Conservation (phyloP, 1,284 basidiomycete genomes). For the Trametes hirsuta region DNA sequence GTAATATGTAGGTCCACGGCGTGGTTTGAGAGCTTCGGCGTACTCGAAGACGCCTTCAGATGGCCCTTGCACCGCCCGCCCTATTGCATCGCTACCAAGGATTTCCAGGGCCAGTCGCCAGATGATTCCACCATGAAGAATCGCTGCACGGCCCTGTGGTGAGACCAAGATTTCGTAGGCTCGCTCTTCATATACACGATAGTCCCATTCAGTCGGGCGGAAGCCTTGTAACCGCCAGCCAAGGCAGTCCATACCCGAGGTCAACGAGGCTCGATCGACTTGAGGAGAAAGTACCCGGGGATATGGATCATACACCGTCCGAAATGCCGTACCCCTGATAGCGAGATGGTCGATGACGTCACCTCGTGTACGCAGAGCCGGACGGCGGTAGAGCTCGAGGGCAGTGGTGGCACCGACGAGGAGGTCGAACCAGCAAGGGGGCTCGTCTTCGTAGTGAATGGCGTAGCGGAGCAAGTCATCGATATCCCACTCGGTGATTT, state of each 20-base stretch:
- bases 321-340: conserved; percentile 1
- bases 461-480: too few species aligned
- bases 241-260: too few species aligned
- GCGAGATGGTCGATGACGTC: neutral
- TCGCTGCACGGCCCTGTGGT: conserved; percentile 3
- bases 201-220: neutral
- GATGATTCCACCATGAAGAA: conserved; percentile 6
- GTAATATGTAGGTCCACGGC: too few species aligned
- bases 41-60: neutral
- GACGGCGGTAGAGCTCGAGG: conserved; percentile 4
- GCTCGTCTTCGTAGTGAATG: neutral
- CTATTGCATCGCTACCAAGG: neutral
- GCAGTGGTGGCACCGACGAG: conserved; percentile 3
- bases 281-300: neutral
- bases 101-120: conserved; percentile 9
- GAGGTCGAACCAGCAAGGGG: neutral
- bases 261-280: too few species aligned
- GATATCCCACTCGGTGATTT: too few species aligned
- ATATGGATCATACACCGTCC: neutral
- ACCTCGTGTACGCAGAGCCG: neutral
- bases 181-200: neutral
- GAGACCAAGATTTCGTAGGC: neutral
- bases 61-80: neutral
- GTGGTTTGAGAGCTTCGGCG: too few species aligned
- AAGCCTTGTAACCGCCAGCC: too few species aligned